These are phyloP conservation scores for Trematosphaeria pertusa DNA, from an alignment of 2,329 filamentous ascomycete genomes.

Conservation along the genomic window DNA sequence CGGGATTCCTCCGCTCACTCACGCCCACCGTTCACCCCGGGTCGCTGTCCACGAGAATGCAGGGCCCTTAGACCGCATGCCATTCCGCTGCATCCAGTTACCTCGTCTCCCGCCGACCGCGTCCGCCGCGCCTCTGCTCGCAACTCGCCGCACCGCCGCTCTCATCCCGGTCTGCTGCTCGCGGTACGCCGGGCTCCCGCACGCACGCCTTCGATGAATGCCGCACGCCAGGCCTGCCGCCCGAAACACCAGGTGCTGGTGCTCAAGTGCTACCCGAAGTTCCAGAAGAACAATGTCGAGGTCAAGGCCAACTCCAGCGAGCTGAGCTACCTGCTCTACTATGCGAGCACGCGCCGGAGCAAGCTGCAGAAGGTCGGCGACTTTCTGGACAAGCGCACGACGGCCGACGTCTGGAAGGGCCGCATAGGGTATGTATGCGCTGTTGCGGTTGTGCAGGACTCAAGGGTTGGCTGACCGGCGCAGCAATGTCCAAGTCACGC, in stretches of 20 bases:
- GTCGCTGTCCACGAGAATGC: slow-evolving; percentile 14
- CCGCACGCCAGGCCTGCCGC: slow-evolving; percentile 69
- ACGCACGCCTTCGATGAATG: slow-evolving; percentile 54
- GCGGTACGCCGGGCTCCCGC: not conserved
- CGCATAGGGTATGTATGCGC: slow-evolving; percentile 72
- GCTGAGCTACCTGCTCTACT: slow-evolving; percentile 95
- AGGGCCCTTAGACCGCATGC: slow-evolving; percentile 13
- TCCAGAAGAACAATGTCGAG: slow-evolving; percentile 83
- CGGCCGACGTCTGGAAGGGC: slow-evolving; percentile 86
- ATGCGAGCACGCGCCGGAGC: slow-evolving; percentile 89
- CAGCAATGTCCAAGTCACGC: slow-evolving; percentile 91
- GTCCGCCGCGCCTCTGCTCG: not conserved
- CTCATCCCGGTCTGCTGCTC: slow-evolving; percentile 2
- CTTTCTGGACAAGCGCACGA: slow-evolving; percentile 93
- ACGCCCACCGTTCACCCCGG: slow-evolving; percentile 1
- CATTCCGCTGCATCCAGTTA: no score
- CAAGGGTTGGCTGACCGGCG: slow-evolving; percentile 8
- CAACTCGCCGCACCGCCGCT: not conserved
- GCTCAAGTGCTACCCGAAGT: slow-evolving; percentile 94
- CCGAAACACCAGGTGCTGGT: slow-evolving; percentile 97
- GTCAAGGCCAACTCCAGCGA: slow-evolving; percentile 97
- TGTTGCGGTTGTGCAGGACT: not conserved
- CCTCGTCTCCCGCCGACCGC: not conserved
- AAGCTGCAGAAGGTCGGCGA: slow-evolving; percentile 96
- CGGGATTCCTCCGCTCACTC: slow-evolving; percentile 8